A percentile compares a stretch with the other conserved stretches of the same genome.
Evolutionary conservation across 2,329 filamentous ascomycete species (phyloP).

Genomic region (Alternaria panax): DNA sequence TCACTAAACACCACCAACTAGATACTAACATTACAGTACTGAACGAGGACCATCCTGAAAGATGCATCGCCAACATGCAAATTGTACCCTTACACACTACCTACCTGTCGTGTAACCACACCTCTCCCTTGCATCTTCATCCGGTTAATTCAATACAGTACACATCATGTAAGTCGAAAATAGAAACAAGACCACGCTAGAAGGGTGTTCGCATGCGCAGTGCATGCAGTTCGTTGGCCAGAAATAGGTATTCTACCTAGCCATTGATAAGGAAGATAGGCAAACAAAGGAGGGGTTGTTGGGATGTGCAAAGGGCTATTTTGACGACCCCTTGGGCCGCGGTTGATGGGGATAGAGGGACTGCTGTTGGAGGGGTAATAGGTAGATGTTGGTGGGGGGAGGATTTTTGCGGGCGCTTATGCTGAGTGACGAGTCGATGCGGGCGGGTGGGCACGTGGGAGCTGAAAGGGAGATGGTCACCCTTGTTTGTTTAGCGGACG

Average conservation of each 20-base stretch:
- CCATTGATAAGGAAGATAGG: neutral
- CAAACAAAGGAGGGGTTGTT: neutral
- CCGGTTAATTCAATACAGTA: constrained; percentile 7
- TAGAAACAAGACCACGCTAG: constrained; percentile 6
- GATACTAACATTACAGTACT: too few species aligned
- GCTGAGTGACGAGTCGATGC: constrained; percentile 9
- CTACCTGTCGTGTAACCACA: neutral
- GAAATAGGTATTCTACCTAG: neutral
- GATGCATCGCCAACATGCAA: neutral
- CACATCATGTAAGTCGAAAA: constrained; percentile 2
- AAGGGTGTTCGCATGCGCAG: constrained; percentile 20
- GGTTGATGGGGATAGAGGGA: neutral
- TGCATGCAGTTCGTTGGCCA: constrained; percentile 14
- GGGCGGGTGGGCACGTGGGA: constrained; percentile 1
- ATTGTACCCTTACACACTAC: neutral
- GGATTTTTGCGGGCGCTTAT: constrained; percentile 13
- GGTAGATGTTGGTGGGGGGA: neutral
- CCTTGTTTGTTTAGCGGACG: neutral
- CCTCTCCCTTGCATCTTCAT: neutral
- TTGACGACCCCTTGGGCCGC: neutral
- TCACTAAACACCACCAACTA: too few species aligned
- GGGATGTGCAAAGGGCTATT: neutral
- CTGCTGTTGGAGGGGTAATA: neutral
- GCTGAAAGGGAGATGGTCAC: neutral
- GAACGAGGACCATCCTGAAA: too few species aligned